Percentiles rank a stretch among this genome's conserved stretches.
Evolutionary conservation across 768 basidiomycete genomes (phyloP).

Genomic region (Termitomyces sp.): DNA sequence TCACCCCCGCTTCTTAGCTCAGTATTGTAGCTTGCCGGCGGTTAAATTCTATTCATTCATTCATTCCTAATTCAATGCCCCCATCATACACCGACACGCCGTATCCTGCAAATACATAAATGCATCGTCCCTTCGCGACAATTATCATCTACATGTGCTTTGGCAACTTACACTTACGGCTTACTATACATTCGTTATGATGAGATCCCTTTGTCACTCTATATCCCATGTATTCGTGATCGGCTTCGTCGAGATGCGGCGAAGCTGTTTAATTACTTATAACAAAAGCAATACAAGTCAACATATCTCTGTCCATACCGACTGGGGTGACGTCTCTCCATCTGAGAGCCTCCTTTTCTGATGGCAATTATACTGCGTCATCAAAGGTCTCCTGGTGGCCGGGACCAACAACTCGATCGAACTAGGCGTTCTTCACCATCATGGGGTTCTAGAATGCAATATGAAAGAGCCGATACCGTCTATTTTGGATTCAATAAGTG

Average conservation of each 20-base stretch:
- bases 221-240: slow-evolving; percentile 31
- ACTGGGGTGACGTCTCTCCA: slow-evolving; percentile 8
- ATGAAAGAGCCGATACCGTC: slow-evolving; percentile 19
- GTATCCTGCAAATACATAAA: no score
- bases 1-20: no score
- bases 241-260: slow-evolving; percentile 23
- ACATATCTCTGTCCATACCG: slow-evolving; percentile 10
- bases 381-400: slow-evolving; percentile 24
- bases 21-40: no score
- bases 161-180: not conserved
- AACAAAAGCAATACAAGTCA: not conserved
- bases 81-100: no score
- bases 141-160: not conserved
- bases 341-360: slow-evolving; percentile 13
- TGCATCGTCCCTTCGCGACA: no score
- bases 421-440: slow-evolving; percentile 14
- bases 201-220: slow-evolving; percentile 26
- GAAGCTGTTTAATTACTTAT: slow-evolving; percentile 16
- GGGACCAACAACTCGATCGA: slow-evolving; percentile 18
- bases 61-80: no score
- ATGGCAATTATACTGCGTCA: slow-evolving; percentile 23
- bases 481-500: slow-evolving; percentile 3
- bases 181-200: slow-evolving; percentile 27
- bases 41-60: no score
- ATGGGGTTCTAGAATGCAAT: slow-evolving; percentile 26